Evolutionary conservation across 2,329 filamentous ascomycete species (phyloP).

Genomic region (Arthrinium puccinioides): DNA sequence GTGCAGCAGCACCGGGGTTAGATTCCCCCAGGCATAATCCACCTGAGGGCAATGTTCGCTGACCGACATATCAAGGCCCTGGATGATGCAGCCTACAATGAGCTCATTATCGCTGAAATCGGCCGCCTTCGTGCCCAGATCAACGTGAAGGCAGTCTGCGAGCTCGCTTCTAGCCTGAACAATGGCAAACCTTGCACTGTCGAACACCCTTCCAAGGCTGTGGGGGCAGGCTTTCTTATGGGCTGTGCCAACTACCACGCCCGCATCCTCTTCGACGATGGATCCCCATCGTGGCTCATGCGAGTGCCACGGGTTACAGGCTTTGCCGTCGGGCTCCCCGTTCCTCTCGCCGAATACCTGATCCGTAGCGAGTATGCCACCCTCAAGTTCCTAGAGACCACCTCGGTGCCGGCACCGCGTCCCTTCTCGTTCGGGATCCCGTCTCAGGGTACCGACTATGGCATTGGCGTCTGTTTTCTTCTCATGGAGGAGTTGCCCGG

Average conservation of each 20-base stretch:
- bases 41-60: too few relatives aligned
- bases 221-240: conserved; percentile 12
- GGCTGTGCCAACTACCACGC: conserved; percentile 17
- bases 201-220: conserved; percentile 8
- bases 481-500: conserved; percentile 19
- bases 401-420: conserved; percentile 16
- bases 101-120: conserved; percentile 9
- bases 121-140: conserved; percentile 9
- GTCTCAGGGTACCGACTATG: conserved; percentile 9
- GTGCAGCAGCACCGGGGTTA: conserved; percentile 6
- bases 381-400: conserved; percentile 21
- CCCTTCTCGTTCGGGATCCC: conserved; percentile 15
- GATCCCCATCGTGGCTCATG: conserved; percentile 14
- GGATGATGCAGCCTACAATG: conserved; percentile 8
- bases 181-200: conserved; percentile 8
- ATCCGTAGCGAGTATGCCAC: conserved; percentile 23
- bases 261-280: conserved; percentile 16
- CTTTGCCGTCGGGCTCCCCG: conserved; percentile 12
- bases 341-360: conserved; percentile 15
- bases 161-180: conserved; percentile 11
- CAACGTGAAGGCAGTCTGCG: conserved; percentile 12
- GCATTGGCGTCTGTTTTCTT: conserved; percentile 18
- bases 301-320: conserved; percentile 15
- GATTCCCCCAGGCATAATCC: background rate
- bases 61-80: conserved; percentile 2